Conservation (phyloP, 768 basidiomycete genomes). For the Panaeolus cyanescens region DNA sequence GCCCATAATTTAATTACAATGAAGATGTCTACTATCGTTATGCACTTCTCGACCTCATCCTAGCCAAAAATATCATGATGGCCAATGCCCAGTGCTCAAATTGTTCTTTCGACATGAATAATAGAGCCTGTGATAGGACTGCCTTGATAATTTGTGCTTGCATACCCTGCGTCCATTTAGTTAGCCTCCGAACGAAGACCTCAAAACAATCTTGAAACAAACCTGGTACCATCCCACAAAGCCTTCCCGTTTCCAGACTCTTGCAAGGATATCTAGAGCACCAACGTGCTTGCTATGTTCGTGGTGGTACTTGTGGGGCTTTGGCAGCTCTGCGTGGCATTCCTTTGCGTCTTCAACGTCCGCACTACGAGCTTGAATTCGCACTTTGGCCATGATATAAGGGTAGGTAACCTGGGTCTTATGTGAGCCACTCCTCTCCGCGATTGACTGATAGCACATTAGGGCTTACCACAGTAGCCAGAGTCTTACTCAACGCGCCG, state of each 20-base stretch:
- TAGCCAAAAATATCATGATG: conserved; percentile 60
- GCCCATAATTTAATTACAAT: conserved; percentile 30
- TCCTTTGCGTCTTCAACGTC: conserved; percentile 51
- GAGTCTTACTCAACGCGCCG: conserved; percentile 92
- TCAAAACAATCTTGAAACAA: conserved; percentile 20
- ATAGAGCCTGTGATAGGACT: conserved; percentile 89
- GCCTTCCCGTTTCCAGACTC: conserved; percentile 77
- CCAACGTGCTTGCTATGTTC: conserved; percentile 57
- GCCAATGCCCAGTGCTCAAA: conserved; percentile 87
- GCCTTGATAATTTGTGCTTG: conserved; percentile 95
- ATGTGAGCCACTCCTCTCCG: not conserved
- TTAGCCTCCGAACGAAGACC: not conserved
- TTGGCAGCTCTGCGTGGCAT: conserved; percentile 38
- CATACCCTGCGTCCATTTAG: conserved; percentile 70
- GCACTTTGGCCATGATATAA: conserved; percentile 95
- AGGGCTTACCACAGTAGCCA: conserved; percentile 86
- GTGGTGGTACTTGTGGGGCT: conserved; percentile 43
- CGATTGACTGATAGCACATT: not conserved
- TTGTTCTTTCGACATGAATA: conserved; percentile 98
- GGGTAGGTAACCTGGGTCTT: conserved; percentile 82
- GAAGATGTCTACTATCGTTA: conserved; percentile 77
- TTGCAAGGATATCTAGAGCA: conserved; percentile 73
- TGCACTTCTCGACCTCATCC: conserved; percentile 39
- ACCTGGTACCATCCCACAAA: conserved; percentile 96
- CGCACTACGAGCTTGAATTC: conserved; percentile 84